A percentile compares a stretch with the other conserved stretches of the same genome.
phyloP scores from a whole-genome alignment of 768 basidiomycete species.

The Amanita polypyramis region DNA sequence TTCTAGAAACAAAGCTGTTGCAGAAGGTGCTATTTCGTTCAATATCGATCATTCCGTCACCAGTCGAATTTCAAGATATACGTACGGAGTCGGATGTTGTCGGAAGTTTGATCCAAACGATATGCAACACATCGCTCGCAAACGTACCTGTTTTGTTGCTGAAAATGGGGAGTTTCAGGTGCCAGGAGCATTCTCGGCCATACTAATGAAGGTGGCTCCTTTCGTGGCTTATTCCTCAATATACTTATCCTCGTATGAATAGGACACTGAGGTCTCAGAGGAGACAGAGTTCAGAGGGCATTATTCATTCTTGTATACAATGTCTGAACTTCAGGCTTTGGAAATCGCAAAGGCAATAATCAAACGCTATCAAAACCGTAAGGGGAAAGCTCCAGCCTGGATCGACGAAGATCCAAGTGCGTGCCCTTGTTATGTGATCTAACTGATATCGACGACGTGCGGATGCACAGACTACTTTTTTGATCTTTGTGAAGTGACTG shows the following conservation, averaged over 20 bases:
- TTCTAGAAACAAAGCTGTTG: too few species aligned
- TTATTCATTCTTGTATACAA: constrained; percentile 3
- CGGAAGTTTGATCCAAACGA: constrained; percentile 5
- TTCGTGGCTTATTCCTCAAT: neutral
- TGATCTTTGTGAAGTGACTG: constrained; percentile 14
- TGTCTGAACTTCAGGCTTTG: constrained; percentile 8
- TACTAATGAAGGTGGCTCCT: constrained; percentile 8
- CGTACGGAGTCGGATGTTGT: constrained; percentile 9
- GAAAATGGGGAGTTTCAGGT: constrained; percentile 4
- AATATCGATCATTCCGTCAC: too few species aligned
- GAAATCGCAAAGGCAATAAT: constrained; percentile 2
- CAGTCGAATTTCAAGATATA: constrained; percentile 10
- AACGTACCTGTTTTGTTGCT: neutral
- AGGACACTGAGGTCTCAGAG: too few species aligned
- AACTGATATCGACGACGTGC: too few species aligned
- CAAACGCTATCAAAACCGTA: constrained; percentile 15
- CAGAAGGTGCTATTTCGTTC: too few species aligned
- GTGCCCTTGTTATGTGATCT: too few species aligned
- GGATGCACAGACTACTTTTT: constrained; percentile 12
- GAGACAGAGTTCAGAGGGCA: constrained; percentile 14
- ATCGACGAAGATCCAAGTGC: constrained; percentile 14
- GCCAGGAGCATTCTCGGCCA: constrained; percentile 7
- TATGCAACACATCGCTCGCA: constrained; percentile 8
- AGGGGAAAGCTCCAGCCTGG: constrained; percentile 12
- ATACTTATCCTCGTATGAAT: constrained; percentile 7